A percentile compares a stretch with the other conserved stretches of the same genome.
Conservation (phyloP, 352 stramenopile species). For the Globisporangium spinosum region DNA sequence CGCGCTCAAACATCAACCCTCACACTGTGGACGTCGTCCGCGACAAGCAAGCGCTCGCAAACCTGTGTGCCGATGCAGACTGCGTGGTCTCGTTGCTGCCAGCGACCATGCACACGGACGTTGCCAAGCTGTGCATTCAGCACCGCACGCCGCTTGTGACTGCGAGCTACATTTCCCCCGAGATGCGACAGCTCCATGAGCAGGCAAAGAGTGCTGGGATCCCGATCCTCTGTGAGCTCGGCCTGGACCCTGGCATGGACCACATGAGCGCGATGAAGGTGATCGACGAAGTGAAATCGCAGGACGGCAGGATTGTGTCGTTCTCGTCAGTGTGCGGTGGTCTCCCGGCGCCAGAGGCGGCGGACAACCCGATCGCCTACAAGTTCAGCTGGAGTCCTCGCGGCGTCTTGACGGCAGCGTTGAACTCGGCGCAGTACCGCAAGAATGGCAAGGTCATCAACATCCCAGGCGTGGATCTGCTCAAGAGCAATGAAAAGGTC, state of each 20-base stretch:
- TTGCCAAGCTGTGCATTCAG: conserved; percentile 89
- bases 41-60: conserved; percentile 53
- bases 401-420: conserved; percentile 90
- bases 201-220: conserved; percentile 78
- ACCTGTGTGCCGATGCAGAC: conserved; percentile 77
- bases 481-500: conserved; percentile 78
- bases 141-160: conserved; percentile 90
- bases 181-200: conserved; percentile 87
- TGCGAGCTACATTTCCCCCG: conserved; percentile 93
- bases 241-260: conserved; percentile 95
- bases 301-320: conserved; percentile 84
- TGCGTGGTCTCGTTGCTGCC: conserved; percentile 94
- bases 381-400: conserved; percentile 97
- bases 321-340: conserved; percentile 95
- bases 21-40: conserved; percentile 78
- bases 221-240: conserved; percentile 93
- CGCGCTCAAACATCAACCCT: conserved; percentile 59
- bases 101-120: conserved; percentile 89
- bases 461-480: conserved; percentile 83
- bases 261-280: conserved; percentile 97
- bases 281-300: conserved; percentile 92
- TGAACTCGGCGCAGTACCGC: conserved; percentile 90
- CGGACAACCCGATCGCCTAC: conserved; percentile 95
- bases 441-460: conserved; percentile 84
- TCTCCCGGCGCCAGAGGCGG: conserved; percentile 91